A percentile compares a stretch with the other conserved stretches of the same genome.
These are phyloP conservation scores for Salix arbutifolia DNA, from an alignment of 345 rosid species.

Conservation along the genomic window DNA sequence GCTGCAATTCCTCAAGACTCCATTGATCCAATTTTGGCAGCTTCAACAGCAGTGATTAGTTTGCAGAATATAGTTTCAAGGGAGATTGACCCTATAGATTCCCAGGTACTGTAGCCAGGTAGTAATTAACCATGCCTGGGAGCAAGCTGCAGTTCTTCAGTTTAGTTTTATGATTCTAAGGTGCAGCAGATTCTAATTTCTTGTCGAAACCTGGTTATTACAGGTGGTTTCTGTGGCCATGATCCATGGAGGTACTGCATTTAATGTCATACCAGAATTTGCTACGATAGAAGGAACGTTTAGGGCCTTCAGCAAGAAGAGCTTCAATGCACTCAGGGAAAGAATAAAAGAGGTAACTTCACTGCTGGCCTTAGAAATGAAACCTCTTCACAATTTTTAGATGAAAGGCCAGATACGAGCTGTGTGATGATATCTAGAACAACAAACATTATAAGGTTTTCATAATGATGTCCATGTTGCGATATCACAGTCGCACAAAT, in stretches of 20 bases:
- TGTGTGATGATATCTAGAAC: no score
- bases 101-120: slow-evolving; percentile 34
- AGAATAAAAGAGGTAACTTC: slow-evolving; percentile 50
- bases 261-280: slow-evolving; percentile 50
- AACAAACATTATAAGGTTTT: no score
- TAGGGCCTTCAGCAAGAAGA: slow-evolving; percentile 52
- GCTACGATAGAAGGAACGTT: slow-evolving; percentile 52
- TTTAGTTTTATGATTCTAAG: background rate
- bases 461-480: no score
- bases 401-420: no score
- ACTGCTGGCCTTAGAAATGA: background rate
- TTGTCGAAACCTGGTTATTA: slow-evolving; percentile 3
- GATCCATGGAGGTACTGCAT: slow-evolving; percentile 49
- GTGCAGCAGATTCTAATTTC: background rate
- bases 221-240: slow-evolving; percentile 60
- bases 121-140: background rate
- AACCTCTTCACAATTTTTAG: no score
- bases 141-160: background rate
- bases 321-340: slow-evolving; percentile 41
- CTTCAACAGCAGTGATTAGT: slow-evolving; percentile 52
- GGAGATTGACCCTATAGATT: slow-evolving; percentile 60
- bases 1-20: slow-evolving; percentile 49
- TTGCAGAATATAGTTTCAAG: slow-evolving; percentile 58
- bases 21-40: slow-evolving; percentile 60
- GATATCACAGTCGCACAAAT: no score